phyloP scores from a whole-genome alignment of 2,329 filamentous ascomycete species.

The Daldinia sp. region DNA sequence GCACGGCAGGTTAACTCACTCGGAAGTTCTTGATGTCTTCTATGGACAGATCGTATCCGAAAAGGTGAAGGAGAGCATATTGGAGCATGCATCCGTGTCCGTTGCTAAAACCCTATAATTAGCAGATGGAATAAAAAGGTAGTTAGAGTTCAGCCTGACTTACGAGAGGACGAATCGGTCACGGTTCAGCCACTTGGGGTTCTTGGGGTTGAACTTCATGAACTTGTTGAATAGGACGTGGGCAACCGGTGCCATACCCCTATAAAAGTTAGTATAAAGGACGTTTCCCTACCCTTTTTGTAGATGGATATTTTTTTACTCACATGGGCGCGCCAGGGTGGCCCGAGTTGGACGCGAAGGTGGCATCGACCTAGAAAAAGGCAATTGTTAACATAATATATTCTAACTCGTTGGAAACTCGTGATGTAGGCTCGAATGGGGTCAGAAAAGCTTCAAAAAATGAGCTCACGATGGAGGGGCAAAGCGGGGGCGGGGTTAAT shows the following conservation, averaged over 20 bases:
- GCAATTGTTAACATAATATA: constrained; percentile 34
- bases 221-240: constrained; percentile 99
- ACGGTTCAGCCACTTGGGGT: constrained; percentile 95
- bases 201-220: constrained; percentile 99
- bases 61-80: constrained; percentile 96
- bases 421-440: constrained; percentile 25
- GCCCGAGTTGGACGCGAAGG: constrained; percentile 92
- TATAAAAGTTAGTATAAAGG: constrained; percentile 43
- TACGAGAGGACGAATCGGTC: constrained; percentile 99
- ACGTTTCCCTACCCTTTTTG: constrained; percentile 1
- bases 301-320: constrained; percentile 45
- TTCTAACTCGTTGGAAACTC: constrained; percentile 7
- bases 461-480: constrained; percentile 46
- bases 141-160: constrained; percentile 54
- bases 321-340: constrained; percentile 98
- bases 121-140: constrained; percentile 6
- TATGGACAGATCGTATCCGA: constrained; percentile 85
- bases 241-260: constrained; percentile 89
- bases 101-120: constrained; percentile 69
- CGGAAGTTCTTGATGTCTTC: constrained; percentile 97
- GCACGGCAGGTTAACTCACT: constrained; percentile 62
- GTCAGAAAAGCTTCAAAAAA: constrained; percentile 27
- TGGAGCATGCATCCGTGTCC: constrained; percentile 99
- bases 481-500: constrained; percentile 45
- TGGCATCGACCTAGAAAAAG: constrained; percentile 86